Percentiles rank a stretch among this genome's conserved stretches.
These are phyloP conservation scores for Endoconidiophora laricicola DNA, from an alignment of 2,329 filamentous ascomycete species.

Conservation along the genomic window DNA sequence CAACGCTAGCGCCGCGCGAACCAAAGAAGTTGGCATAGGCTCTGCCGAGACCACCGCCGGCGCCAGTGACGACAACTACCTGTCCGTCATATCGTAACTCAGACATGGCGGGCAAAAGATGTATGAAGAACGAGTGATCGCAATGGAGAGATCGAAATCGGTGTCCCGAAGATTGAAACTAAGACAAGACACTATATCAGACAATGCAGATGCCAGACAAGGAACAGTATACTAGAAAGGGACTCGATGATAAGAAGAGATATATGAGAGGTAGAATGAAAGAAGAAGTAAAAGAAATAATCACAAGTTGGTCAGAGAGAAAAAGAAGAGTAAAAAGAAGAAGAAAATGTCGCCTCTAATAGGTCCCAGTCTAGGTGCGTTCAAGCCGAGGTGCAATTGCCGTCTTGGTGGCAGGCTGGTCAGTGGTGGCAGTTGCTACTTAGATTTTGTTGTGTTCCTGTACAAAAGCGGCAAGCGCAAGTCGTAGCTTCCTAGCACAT, in stretches of 20 bases:
- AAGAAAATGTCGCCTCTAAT: background rate
- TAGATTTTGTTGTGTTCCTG: background rate
- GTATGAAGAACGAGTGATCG: background rate
- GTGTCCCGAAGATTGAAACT: no score
- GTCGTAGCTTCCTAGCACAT: background rate
- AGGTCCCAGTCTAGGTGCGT: constrained; percentile 1
- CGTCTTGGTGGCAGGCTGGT: background rate
- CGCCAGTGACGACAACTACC: constrained; percentile 68
- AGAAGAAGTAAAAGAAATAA: background rate
- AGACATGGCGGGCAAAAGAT: constrained; percentile 32
- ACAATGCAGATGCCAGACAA: no score
- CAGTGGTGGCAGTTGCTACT: background rate
- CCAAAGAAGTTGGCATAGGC: constrained; percentile 83
- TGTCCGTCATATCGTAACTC: constrained; percentile 70
- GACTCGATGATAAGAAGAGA: background rate
- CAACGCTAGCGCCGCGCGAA: constrained; percentile 78
- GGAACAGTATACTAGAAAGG: no score
- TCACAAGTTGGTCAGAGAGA: background rate
- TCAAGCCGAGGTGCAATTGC: no score
- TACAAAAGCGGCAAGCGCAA: no score
- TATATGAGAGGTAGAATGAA: background rate
- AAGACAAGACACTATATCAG: no score
- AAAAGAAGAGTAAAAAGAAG: background rate
- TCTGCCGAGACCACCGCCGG: constrained; percentile 63
- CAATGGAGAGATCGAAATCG: no score